Evolutionary conservation across 768 basidiomycete species (phyloP), one percentile per base, ranked within the genome.

Genomic region (Candolleomyces eurysporus): DNA sequence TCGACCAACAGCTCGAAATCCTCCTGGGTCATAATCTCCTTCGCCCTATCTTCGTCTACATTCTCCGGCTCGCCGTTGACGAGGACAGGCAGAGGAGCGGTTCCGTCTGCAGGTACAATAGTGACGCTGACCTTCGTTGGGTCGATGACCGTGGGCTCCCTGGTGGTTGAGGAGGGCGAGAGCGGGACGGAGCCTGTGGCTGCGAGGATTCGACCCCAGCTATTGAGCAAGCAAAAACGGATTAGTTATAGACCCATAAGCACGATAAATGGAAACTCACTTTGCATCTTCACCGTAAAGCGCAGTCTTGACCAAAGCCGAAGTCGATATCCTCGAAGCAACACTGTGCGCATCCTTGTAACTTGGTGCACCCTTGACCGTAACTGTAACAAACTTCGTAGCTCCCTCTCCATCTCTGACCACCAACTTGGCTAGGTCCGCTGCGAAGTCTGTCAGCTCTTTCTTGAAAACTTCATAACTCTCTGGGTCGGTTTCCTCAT

Each of bases 331-430:
- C 2, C 84, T 87, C 5, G 93, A 92, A 0, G 97, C 97, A 42
- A 99, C 84, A n/a, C 80, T 82, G 70, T 94, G 94, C 2, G 96
- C 96, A 63, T 95, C 92, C 48, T 81, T 78, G 68, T 92, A 96
- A 0, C 87, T 83, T 1, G 87, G 82, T 0, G 94, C 95, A 52
- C 90, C 90, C 90, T 94, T 86, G 58, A 99, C 95, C 13, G 84
- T 86, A 26, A 98, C 86, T 2, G 91, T 93, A 26, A 99, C 95
- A 72, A 99, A 98, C 72, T 99, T 99, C 22, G 95, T 97, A 0
- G 97, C 96, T 4, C 97, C 97, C 72, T 99, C 97, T 5, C 97
- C 97, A 66, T 98, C 97, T 50, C 95, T 77, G 2, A 98, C 97
- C n/a, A 99, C 93, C 57, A 98, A 78, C 74, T 97, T 85, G 0